These are phyloP conservation scores for Coleophoma cylindrospora DNA, from an alignment of 2,329 filamentous ascomycete species.

Conservation along the genomic window DNA sequence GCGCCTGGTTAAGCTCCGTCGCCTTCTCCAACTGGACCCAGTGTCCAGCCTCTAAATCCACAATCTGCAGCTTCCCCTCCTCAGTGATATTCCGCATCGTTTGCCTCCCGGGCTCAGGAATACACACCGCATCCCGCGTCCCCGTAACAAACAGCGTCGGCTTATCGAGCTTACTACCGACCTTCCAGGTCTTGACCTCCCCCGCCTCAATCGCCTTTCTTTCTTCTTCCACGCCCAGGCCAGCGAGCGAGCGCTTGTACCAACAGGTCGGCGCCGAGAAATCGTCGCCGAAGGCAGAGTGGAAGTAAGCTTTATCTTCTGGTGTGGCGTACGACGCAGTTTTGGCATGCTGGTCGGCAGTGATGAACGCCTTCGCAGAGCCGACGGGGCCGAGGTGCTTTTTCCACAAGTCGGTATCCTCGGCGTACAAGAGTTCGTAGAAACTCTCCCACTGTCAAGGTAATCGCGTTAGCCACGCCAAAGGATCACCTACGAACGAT, in stretches of 20 bases:
- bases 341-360: not conserved
- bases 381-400: slow-evolving; percentile 6
- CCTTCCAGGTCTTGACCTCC: slow-evolving; percentile 4
- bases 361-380: slow-evolving; percentile 4
- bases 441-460: slow-evolving; percentile 9
- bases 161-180: slow-evolving; percentile 1
- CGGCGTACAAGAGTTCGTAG: slow-evolving; percentile 8
- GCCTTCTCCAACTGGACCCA: slow-evolving; percentile 18
- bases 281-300: slow-evolving; percentile 6
- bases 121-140: slow-evolving; percentile 9
- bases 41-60: slow-evolving; percentile 9
- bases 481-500: no score
- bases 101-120: slow-evolving; percentile 2
- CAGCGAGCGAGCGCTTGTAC: slow-evolving; percentile 10
- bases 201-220: slow-evolving; percentile 5
- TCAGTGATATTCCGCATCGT: slow-evolving; percentile 5
- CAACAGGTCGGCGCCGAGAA: slow-evolving; percentile 8
- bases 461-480: not conserved
- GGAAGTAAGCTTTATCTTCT: slow-evolving; percentile 5
- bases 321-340: slow-evolving; percentile 4
- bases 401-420: slow-evolving; percentile 2
- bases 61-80: slow-evolving; percentile 5
- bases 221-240: slow-evolving; percentile 9
- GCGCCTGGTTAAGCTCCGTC: slow-evolving; percentile 9
- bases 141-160: slow-evolving; percentile 13